Percentiles rank a stretch among this genome's conserved stretches.
phyloP scores from a whole-genome alignment of 2,329 filamentous ascomycete genomes.

The Pestalotiopsis fici region DNA sequence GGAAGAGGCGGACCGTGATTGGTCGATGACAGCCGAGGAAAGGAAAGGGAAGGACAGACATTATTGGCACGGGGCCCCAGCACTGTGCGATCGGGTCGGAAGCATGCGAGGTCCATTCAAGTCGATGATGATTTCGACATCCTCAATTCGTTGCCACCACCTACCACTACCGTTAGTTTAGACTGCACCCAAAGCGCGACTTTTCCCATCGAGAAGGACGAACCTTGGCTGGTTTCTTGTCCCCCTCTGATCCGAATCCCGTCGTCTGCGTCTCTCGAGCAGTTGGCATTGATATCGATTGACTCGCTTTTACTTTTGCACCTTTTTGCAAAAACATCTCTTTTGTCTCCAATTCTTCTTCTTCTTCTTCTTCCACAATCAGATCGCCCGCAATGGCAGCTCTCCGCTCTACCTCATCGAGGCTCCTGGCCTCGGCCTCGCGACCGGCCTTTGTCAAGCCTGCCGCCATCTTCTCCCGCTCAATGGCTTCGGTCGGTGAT shows the following conservation, averaged over 20 bases:
- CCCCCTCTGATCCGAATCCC: not conserved
- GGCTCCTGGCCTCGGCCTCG: constrained; percentile 49
- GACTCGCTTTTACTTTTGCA: too few species aligned
- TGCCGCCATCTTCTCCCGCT: constrained; percentile 45
- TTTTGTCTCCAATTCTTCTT: not conserved
- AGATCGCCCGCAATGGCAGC: constrained; percentile 52
- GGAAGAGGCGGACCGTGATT: constrained; percentile 5
- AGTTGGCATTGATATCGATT: not conserved
- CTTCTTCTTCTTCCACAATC: not conserved
- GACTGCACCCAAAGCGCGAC: not conserved
- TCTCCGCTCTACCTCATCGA: constrained; percentile 59
- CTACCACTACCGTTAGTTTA: not conserved
- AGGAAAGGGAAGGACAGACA: not conserved
- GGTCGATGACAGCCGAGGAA: constrained; percentile 8
- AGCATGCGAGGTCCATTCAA: not conserved
- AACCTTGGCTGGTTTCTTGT: constrained; percentile 2
- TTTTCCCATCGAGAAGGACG: not conserved
- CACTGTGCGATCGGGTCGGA: constrained; percentile 5
- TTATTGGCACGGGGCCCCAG: not conserved
- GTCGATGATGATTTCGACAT: constrained; percentile 10
- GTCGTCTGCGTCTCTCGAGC: not conserved
- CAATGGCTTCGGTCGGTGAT: constrained; percentile 59
- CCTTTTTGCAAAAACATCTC: not conserved
- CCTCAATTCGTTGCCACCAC: constrained; percentile 8
- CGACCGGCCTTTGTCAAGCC: constrained; percentile 36